These are phyloP conservation scores for Firmiana major DNA, from an alignment of 345 rosid species.

Conservation along the genomic window DNA sequence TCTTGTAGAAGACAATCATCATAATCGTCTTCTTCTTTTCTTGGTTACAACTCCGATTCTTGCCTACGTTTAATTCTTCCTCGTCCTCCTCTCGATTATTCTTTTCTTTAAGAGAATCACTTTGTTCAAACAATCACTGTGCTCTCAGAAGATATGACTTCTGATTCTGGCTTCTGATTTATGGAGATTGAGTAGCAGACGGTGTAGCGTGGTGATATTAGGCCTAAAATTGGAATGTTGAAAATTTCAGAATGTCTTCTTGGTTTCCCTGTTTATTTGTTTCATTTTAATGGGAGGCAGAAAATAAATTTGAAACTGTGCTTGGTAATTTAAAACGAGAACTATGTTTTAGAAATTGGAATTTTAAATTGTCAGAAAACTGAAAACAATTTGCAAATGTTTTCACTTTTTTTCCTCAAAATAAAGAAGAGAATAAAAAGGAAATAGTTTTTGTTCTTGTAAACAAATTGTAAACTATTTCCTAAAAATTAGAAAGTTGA, in stretches of 20 bases:
- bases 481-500: not conserved
- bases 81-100: not conserved
- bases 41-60: not conserved
- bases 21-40: not conserved
- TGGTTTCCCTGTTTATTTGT: not conserved
- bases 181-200: not conserved
- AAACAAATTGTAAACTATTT: not conserved
- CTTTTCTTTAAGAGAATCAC: not conserved
- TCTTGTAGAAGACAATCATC: not conserved
- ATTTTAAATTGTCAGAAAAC: not conserved
- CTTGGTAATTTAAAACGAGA: not conserved
- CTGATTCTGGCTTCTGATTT: not conserved
- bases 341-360: not conserved
- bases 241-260: not conserved
- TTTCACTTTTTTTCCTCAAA: not conserved
- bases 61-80: not conserved
- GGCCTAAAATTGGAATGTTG: not conserved
- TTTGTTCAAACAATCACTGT: not conserved
- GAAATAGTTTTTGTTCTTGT: not conserved
- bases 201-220: not conserved
- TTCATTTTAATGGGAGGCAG: not conserved
- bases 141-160: not conserved
- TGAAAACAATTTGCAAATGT: not conserved
- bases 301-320: not conserved
- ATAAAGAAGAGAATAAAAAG: not conserved